Percentiles rank a stretch among this genome's conserved stretches.
Evolutionary conservation across 169 alveolate genomes (phyloP).

Genomic region (Plasmodium malariae): DNA sequence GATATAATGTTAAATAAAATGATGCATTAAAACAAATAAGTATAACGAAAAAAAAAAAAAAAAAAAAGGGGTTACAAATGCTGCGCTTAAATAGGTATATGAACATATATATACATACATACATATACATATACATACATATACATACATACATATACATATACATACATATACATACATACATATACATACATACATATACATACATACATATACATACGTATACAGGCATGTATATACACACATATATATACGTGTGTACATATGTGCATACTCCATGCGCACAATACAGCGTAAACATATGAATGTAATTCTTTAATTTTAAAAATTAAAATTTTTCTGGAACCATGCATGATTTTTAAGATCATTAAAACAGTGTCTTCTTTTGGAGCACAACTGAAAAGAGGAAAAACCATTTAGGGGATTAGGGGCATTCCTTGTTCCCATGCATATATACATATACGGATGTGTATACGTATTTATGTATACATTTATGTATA

Average conservation of each 20-base stretch:
- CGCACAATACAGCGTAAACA: too few relatives aligned
- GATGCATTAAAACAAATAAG: not conserved
- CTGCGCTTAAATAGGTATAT: not conserved
- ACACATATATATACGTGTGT: not conserved
- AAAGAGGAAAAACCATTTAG: not conserved
- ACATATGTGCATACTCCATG: not conserved
- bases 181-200: not conserved
- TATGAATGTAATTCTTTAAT: too few relatives aligned
- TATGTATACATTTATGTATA: too few relatives aligned
- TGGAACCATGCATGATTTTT: slow-evolving; percentile 74
- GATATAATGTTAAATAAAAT: not conserved
- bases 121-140: not conserved
- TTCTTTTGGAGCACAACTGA: slow-evolving; percentile 66
- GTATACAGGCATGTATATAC: not conserved
- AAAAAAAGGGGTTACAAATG: not conserved
- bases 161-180: not conserved
- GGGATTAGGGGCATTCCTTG: not conserved
- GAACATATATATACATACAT: slow-evolving; percentile 2
- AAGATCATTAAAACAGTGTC: slow-evolving; percentile 62
- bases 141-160: not conserved
- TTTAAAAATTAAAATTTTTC: slow-evolving; percentile 63
- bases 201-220: not conserved
- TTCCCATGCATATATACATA: not conserved
- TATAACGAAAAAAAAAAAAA: not conserved
- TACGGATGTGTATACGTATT: not conserved